phyloP scores from a whole-genome alignment of 2,329 filamentous ascomycete species.

The Curvularia sp. region DNA sequence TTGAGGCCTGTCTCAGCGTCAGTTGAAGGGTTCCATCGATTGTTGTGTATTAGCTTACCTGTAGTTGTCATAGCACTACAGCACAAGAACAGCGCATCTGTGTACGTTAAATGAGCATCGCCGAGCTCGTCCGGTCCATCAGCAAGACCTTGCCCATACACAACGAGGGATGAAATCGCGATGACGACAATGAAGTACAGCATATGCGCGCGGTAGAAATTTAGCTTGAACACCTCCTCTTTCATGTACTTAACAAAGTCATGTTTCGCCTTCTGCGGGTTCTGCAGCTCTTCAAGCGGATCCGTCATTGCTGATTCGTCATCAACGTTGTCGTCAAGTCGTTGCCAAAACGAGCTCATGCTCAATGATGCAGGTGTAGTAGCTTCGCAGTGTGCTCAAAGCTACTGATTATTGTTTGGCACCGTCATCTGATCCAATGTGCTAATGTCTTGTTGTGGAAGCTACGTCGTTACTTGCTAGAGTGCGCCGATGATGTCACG shows the following conservation, averaged over 20 bases:
- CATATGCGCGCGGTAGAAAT: slow-evolving; percentile 42
- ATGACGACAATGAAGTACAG: slow-evolving; percentile 42
- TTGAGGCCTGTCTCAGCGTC: slow-evolving; percentile 32
- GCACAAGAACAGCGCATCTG: slow-evolving; percentile 39
- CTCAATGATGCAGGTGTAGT: background rate
- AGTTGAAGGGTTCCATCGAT: background rate
- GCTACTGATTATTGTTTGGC: background rate
- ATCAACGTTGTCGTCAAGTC: slow-evolving; percentile 13
- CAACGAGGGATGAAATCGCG: slow-evolving; percentile 35
- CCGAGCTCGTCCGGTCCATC: slow-evolving; percentile 30
- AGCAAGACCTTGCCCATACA: slow-evolving; percentile 40
- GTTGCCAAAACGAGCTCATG: slow-evolving; percentile 16
- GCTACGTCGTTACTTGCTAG: slow-evolving; percentile 7
- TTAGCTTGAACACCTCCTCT: slow-evolving; percentile 26
- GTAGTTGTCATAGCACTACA: slow-evolving; percentile 46
- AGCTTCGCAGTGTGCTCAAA: slow-evolving; percentile 6
- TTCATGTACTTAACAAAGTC: slow-evolving; percentile 30
- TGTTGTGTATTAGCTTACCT: slow-evolving; percentile 12
- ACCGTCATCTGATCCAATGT: background rate
- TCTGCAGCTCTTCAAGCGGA: slow-evolving; percentile 27
- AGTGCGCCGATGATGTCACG: slow-evolving; percentile 12
- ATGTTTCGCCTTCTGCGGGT: slow-evolving; percentile 27
- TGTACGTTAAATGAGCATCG: slow-evolving; percentile 32
- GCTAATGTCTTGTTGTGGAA: slow-evolving; percentile 4
- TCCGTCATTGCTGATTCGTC: slow-evolving; percentile 21